A percentile compares a stretch with the other conserved stretches of the same genome.
These are phyloP conservation scores for Penicillium freii DNA, from an alignment of 2,329 filamentous ascomycete species.

Conservation along the genomic window DNA sequence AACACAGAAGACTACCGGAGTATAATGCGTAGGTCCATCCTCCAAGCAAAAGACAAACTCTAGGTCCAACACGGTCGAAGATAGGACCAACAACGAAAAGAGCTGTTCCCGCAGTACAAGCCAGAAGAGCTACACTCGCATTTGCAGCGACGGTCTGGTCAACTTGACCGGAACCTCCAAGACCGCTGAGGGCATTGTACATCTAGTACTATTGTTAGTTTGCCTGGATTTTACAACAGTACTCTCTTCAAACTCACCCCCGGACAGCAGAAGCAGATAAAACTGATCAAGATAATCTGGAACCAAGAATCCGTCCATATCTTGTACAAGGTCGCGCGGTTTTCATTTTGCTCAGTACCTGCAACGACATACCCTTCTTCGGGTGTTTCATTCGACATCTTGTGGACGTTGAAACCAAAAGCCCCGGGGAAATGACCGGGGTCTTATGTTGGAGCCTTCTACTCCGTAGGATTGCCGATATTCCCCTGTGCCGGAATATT, in stretches of 20 bases:
- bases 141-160: constrained; percentile 48
- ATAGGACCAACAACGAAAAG: constrained; percentile 48
- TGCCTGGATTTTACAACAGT: neutral
- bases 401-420: neutral
- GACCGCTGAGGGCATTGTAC: constrained; percentile 49
- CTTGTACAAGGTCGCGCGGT: constrained; percentile 17
- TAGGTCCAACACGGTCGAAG: constrained; percentile 45
- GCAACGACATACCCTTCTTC: constrained; percentile 20
- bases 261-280: constrained; percentile 52
- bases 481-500: neutral
- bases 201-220: constrained; percentile 33
- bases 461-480: neutral
- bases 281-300: constrained; percentile 50
- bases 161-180: constrained; percentile 50
- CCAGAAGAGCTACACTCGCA: constrained; percentile 46
- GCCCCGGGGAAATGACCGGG: neutral
- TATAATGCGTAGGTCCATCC: constrained; percentile 51
- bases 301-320: constrained; percentile 49
- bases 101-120: constrained; percentile 45
- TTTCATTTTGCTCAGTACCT: neutral
- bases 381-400: constrained; percentile 9
- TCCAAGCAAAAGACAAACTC: constrained; percentile 45
- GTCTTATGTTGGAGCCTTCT: neutral
- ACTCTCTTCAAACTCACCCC: constrained; percentile 20
- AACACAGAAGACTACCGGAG: constrained; percentile 46